Conservation (phyloP, 495 filamentous ascomycete species). For the Trichoderma reesei region DNA sequence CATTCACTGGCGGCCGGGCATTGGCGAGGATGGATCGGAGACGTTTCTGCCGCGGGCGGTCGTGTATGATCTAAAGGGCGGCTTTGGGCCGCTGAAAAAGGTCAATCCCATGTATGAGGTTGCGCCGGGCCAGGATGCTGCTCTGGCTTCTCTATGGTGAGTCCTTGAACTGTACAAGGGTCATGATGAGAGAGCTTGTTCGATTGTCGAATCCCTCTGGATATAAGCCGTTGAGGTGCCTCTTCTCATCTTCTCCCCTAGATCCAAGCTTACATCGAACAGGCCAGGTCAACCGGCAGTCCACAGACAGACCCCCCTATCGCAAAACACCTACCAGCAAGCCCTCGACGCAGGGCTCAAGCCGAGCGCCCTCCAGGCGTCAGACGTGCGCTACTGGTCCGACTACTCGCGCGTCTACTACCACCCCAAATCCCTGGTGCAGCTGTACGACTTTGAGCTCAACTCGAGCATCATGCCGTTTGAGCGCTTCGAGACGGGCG, state of each 20-base stretch:
- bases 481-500: slow-evolving; percentile 68
- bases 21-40: slow-evolving; percentile 72
- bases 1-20: slow-evolving; percentile 80
- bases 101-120: slow-evolving; percentile 83
- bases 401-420: slow-evolving; percentile 88
- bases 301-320: slow-evolving; percentile 56
- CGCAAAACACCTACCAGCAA: slow-evolving; percentile 62
- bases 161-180: background rate
- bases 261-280: no score
- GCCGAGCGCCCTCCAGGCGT: slow-evolving; percentile 52
- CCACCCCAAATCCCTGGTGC: slow-evolving; percentile 80
- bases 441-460: slow-evolving; percentile 80
- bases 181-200: background rate
- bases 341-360: slow-evolving; percentile 60
- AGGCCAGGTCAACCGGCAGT: slow-evolving; percentile 65
- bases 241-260: background rate
- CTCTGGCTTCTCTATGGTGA: slow-evolving; percentile 50
- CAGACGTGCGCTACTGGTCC: slow-evolving; percentile 84
- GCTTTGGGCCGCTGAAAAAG: slow-evolving; percentile 79
- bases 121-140: slow-evolving; percentile 37
- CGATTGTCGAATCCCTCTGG: slow-evolving; percentile 6
- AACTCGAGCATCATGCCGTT: slow-evolving; percentile 70
- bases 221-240: background rate
- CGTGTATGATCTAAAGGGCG: slow-evolving; percentile 90
- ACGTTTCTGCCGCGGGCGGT: slow-evolving; percentile 86